Percentiles rank a stretch among this genome's conserved stretches.
Conservation (phyloP, 176 grass and related monocot genomes). For the Paspalum vaginatum region DNA sequence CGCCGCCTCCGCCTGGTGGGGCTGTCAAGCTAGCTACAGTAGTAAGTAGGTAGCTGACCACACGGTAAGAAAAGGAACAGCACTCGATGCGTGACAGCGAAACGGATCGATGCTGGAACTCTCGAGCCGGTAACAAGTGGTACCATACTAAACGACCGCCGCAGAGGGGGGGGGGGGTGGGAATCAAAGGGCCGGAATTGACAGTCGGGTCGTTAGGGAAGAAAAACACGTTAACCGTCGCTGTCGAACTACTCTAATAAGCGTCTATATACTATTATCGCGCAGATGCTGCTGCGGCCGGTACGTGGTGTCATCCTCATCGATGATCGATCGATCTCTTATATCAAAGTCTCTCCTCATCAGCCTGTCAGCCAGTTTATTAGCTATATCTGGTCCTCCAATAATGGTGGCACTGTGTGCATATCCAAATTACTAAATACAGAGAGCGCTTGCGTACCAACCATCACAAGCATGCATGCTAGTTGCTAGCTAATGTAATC, state of each 20-base stretch:
- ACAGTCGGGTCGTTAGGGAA: neutral
- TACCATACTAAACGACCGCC: no score
- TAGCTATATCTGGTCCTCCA: neutral
- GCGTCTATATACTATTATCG: no score
- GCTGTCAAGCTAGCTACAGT: neutral
- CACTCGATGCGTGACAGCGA: neutral
- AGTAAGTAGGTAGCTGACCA: no score
- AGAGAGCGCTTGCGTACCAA: neutral
- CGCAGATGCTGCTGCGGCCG: no score
- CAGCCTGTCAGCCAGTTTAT: no score
- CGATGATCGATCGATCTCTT: no score
- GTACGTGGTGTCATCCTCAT: no score
- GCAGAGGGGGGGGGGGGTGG: no score
- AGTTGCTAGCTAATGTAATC: neutral
- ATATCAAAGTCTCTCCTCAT: no score
- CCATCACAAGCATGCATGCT: neutral
- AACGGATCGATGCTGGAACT: neutral
- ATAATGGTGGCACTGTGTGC: slow-evolving; percentile 9
- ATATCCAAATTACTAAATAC: no score
- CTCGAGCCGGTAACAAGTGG: no score
- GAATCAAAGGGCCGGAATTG: neutral
- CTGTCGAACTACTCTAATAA: neutral
- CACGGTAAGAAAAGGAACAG: slow-evolving; percentile 2
- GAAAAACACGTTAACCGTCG: neutral
- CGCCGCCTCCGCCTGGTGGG: neutral